Evolutionary conservation across 2,329 filamentous ascomycete genomes (phyloP), one percentile per base, ranked within the genome.

Genomic region (Decorospora gaudefroyi): DNA sequence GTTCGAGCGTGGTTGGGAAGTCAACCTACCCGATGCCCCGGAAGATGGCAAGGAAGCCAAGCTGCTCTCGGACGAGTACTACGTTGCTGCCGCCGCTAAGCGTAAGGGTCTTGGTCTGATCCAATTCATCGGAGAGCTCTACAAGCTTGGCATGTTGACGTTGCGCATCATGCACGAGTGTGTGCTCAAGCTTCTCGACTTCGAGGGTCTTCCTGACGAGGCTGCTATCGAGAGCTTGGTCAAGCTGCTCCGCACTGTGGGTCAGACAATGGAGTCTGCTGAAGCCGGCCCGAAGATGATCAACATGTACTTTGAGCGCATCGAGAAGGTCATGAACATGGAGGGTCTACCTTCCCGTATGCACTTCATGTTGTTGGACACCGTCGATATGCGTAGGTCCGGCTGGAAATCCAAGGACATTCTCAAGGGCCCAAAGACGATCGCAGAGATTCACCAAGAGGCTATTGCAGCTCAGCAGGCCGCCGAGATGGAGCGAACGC

Each of bases 101-200:
- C 86, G 93, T 74, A 88, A 90, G 72, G 93, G 93, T 75, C 87
- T 99, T 55, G 93, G 93, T 85, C 83, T 99, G 15, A 92, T 99
- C 54, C 92, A 96, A 74, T 99, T 99, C 76, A 99, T 99, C 68
- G 93, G 93, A 77, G 93, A 99, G 75, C 83, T 99, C 31, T 99
- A 95, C 83, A 99, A 97, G 80, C 84, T 99, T 49, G 86, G 87
- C 70, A 99, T 99, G 93, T 82, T 99, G 72, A 99, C 93, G 50
- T 89, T 96, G 72, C 88, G 92, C 71, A 99, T 99, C 75, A 99
- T 99, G 93, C 92, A 99, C 77, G 90, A 96, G 74, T 99, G 93
- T 81, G 90, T 99, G 18, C 86, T 90, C 76, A 96, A 95, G 74
- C 82, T 99, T 53, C 88, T 99, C 57, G 92, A 99, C 74, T 97